A percentile compares a stretch with the other conserved stretches of the same genome.
Conservation (phyloP, 2,329 filamentous ascomycete species). For the Pestalotiopsis sp. region DNA sequence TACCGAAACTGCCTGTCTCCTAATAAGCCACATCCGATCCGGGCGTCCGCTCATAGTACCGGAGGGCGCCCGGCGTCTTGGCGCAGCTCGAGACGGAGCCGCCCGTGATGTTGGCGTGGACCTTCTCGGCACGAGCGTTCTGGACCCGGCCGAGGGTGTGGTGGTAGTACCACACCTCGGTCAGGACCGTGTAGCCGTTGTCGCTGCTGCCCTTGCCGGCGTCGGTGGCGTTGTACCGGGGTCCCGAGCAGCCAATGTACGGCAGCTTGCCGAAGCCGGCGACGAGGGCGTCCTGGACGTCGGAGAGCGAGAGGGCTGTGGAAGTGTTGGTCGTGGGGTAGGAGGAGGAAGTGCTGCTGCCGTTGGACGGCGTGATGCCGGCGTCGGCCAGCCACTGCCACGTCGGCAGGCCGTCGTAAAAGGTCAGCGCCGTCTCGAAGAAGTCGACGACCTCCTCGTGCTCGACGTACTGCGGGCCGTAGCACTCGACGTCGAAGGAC, state of each 20-base stretch:
- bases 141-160: constrained; percentile 62
- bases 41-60: constrained; percentile 53
- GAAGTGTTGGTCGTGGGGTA: constrained; percentile 28
- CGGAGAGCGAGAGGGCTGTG: constrained; percentile 49
- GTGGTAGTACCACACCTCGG: constrained; percentile 69
- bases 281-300: constrained; percentile 53
- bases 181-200: constrained; percentile 57
- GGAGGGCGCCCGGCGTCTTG: constrained; percentile 50
- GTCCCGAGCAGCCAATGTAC: constrained; percentile 63
- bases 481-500: constrained; percentile 67
- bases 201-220: constrained; percentile 57
- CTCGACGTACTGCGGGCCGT: constrained; percentile 56
- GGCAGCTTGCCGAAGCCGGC: constrained; percentile 54
- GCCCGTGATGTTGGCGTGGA: constrained; percentile 47
- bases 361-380: constrained; percentile 59
- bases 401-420: constrained; percentile 61
- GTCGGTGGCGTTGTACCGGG: constrained; percentile 60
- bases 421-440: constrained; percentile 61
- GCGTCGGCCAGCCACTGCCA: constrained; percentile 58
- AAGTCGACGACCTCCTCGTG: constrained; percentile 65
- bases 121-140: constrained; percentile 44
- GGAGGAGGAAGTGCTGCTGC: not conserved
- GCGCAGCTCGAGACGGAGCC: constrained; percentile 57
- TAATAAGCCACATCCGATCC: constrained; percentile 33
- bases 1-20: not conserved